These are phyloP conservation scores for Stephanodiscus minutulus DNA, from an alignment of 108 stramenopile genomes.

Conservation along the genomic window DNA sequence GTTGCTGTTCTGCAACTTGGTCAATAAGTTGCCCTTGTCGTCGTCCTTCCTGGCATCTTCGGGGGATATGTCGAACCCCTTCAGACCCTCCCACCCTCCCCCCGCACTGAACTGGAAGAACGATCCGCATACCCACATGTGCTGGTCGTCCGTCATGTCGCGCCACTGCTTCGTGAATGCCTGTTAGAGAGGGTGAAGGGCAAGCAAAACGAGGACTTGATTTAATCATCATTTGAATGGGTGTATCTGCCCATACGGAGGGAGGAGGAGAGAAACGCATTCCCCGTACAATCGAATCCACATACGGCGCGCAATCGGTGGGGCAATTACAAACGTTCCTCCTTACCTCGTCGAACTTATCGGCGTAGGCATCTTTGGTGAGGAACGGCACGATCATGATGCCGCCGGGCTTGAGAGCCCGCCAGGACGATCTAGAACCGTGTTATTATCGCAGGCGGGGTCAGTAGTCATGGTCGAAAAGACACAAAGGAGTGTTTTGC, in stretches of 20 bases:
- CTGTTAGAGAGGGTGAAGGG: not conserved
- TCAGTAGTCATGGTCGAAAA: not conserved
- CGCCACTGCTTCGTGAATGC: conserved; percentile 91
- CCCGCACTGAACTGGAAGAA: conserved; percentile 92
- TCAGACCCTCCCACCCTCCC: conserved; percentile 82
- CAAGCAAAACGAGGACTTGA: not conserved
- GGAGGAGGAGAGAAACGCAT: too few species aligned
- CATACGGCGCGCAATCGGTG: too few species aligned
- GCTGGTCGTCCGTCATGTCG: conserved; percentile 93
- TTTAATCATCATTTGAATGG: not conserved
- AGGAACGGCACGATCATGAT: conserved; percentile 80
- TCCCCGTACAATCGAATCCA: too few species aligned
- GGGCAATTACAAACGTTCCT: not conserved
- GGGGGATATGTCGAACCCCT: conserved; percentile 86
- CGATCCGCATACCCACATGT: conserved; percentile 95
- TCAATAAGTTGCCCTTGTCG: conserved; percentile 32
- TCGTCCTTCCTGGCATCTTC: conserved; percentile 66
- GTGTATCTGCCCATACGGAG: not conserved
- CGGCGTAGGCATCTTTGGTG: conserved; percentile 69
- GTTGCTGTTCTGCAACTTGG: conserved; percentile 20
- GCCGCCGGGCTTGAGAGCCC: conserved; percentile 83
- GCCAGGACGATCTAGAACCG: conserved; percentile 61
- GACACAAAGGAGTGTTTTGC: not conserved
- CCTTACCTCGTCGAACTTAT: conserved; percentile 58
- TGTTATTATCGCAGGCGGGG: not conserved